These are phyloP conservation scores for Periconia digitata DNA, from an alignment of 2,329 filamentous ascomycete genomes.

Conservation along the genomic window DNA sequence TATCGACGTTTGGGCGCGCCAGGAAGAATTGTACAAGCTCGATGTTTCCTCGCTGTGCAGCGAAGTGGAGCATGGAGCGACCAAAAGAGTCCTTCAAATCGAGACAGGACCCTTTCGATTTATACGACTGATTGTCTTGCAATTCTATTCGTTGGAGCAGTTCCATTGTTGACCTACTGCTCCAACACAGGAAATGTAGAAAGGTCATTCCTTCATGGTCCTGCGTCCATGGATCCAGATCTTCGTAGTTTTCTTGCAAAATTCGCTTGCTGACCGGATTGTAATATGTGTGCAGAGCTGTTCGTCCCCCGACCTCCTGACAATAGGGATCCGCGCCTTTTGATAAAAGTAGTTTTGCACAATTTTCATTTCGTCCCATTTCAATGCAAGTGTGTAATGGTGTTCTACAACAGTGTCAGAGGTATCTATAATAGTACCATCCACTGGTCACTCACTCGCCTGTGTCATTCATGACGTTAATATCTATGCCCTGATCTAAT, in stretches of 20 bases:
- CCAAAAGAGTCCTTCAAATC: slow-evolving; percentile 2
- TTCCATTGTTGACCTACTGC: not conserved
- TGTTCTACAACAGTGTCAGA: slow-evolving; percentile 3
- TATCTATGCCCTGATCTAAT: slow-evolving; percentile 1
- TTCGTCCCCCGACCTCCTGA: slow-evolving; percentile 5
- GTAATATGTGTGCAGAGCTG: slow-evolving; percentile 9
- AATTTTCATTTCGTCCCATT: not conserved
- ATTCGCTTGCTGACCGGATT: not conserved
- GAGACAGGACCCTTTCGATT: too few relatives aligned
- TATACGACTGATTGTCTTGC: too few relatives aligned
- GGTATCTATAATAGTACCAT: not conserved
- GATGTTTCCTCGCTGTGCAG: slow-evolving; percentile 7
- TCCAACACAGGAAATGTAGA: slow-evolving; percentile 8
- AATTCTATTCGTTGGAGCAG: too few relatives aligned
- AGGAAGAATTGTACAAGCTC: slow-evolving; percentile 3
- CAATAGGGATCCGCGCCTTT: slow-evolving; percentile 6
- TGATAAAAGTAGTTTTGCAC: slow-evolving; percentile 1
- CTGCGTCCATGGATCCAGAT: slow-evolving; percentile 5
- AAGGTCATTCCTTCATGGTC: slow-evolving; percentile 11
- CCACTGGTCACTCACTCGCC: slow-evolving; percentile 8
- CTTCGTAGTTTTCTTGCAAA: slow-evolving; percentile 1
- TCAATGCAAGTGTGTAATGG: slow-evolving; percentile 6
- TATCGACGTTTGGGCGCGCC: not conserved
- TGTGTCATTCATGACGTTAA: slow-evolving; percentile 8
- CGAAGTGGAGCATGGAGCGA: slow-evolving; percentile 4